Evolutionary conservation across 1,284 basidiomycete species (phyloP), one percentile per base, ranked within the genome.

Genomic region (Meira nashicola): DNA sequence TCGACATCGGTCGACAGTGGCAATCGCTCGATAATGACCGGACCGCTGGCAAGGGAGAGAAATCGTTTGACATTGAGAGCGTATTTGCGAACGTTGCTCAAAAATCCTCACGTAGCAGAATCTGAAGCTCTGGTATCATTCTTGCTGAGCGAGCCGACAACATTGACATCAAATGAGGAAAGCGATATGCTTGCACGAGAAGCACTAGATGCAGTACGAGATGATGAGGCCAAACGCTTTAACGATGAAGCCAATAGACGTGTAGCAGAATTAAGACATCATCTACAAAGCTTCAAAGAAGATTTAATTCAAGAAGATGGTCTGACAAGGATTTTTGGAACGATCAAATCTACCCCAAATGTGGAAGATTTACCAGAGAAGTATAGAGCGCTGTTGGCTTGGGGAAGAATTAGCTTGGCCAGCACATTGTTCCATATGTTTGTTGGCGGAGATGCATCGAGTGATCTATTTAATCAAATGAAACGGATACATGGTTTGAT

Each of bases 361-460:
- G 86, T 94, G 6, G 83, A 85, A 60, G 85, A 88, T 69, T 81
- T 99, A 33, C 94, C 95, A 1, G 79, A 82, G 8, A 89, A 92
- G 66, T 97, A 94, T 75, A 83, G 86, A 67, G 89, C 91, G 51
- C 89, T 97, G 39, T 77, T 96, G 12, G 92, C 96, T 79, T 99
- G 95, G 94, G 94, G 89, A 2, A 84, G 92, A 56, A 96, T 97
- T 78, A 72, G 68, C 44, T 62, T 71, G n/a, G 95, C 94, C 0
- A 94, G 93, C 4, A 95, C 94, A 2, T 87, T 97, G 53, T 99
- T 97, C 79, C 91, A 94, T 68, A 86, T 90, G 50, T 94, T 93
- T 70, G 86, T 96, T 39, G 94, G 94, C 0, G 86, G 90, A 14
- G 94, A 99, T 79, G 88, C 87, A 59, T 89, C 92, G 10, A 94